Percentiles rank a stretch among this genome's conserved stretches.
These are phyloP conservation scores for Cyclotella kingstonii DNA, from an alignment of 108 stramenopile genomes.

Conservation along the genomic window DNA sequence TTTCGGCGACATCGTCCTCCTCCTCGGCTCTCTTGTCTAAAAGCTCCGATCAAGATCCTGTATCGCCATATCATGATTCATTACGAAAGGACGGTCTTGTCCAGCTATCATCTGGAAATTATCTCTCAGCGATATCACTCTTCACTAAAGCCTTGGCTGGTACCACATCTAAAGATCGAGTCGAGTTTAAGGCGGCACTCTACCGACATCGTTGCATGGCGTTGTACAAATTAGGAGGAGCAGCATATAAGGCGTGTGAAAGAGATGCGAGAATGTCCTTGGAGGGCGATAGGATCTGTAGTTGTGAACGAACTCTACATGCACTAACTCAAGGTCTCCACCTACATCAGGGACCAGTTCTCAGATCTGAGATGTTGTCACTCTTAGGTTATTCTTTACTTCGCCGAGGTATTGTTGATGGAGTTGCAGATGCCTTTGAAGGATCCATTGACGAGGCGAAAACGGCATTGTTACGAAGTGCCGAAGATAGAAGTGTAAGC, in stretches of 20 bases:
- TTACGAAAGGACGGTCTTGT: background rate
- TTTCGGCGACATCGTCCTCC: background rate
- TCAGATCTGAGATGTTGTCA: conserved; percentile 9
- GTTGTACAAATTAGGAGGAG: background rate
- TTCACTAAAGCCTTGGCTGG: conserved; percentile 16
- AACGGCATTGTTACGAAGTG: conserved; percentile 3
- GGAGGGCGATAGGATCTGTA: conserved; percentile 24
- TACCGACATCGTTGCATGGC: conserved; percentile 35
- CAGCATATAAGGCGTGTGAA: conserved; percentile 54
- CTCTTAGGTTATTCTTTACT: conserved; percentile 29
- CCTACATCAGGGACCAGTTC: conserved; percentile 7
- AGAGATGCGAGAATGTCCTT: conserved; percentile 57
- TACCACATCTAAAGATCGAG: background rate
- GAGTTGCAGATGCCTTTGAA: conserved; percentile 28
- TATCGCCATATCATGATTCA: background rate
- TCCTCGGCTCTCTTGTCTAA: background rate
- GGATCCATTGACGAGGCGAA: conserved; percentile 19
- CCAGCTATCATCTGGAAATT: background rate
- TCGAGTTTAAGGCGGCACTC: conserved; percentile 58
- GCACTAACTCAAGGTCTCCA: background rate
- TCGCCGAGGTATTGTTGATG: conserved; percentile 13
- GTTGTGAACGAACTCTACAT: conserved; percentile 6
- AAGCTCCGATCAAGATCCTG: background rate
- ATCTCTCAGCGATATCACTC: background rate
- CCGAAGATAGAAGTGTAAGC: background rate